Evolutionary conservation across 306 rosid species (phyloP), one percentile per base, ranked within the genome.

Genomic region (Malus fusca): DNA sequence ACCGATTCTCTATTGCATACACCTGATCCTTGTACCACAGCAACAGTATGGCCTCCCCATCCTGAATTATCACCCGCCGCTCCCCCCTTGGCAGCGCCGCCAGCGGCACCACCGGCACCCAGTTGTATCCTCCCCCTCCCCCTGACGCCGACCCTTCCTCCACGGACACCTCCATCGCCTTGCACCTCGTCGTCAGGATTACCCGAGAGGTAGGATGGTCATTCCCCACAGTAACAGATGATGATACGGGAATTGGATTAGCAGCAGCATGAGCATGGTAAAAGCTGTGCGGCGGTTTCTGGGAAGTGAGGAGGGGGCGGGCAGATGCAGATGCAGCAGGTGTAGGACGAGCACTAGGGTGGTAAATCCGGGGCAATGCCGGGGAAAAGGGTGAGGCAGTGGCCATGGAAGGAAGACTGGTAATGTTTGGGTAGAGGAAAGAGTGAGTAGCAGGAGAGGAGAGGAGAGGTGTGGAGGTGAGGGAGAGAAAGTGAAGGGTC

Each of bases 81-180:
- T 94, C 98, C 17, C 98, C 98, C 40, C 51, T 86, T 0, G 98
- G 98, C 42, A 94, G 90, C 15, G 98, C 98, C n/a, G 89, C 12
- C 60, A 90, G 75, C 0, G 98, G 98, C 68, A 94, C 98, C 72
- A 91, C 98, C 68, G 98, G 98, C 30, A 94, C 83, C 98, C 98
- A 94, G 59, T 85, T 90, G 5, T 68, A 86, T 30, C 71, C 74
- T 9, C 78, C 78, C 4, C 76, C 78, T 71, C 72, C 90, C 2
- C 86, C 44, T 42, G 93, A 83, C 0, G 96, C 78, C 7, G 94
- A 61, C 35, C 37, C 66, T 26, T 90, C 88, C 0, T 90, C 86
- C 43, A 89, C 84, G 40, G 98, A 86, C 46, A 89, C 83, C 66
- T 93, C 90, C 22, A 94, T 74, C 0, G 98, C 98, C 76, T 86